Conservation (phyloP, 441 rosid genomes). For the Aleurites moluccanus region DNA sequence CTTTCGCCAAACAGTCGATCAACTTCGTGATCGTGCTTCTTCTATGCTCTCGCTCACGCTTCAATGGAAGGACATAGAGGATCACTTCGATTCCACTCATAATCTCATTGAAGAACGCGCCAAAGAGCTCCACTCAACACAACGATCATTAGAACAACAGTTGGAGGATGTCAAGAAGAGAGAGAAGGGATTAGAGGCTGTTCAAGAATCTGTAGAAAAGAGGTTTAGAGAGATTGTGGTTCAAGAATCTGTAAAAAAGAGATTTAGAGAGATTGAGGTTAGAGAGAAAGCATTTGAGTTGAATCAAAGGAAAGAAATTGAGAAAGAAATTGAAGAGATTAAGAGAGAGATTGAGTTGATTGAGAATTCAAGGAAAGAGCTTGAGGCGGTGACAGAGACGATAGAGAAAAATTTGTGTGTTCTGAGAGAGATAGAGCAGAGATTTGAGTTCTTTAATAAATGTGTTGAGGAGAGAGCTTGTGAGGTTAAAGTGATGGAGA, state of each 20-base stretch:
- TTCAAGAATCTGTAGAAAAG: not conserved
- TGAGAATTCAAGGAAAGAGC: not conserved
- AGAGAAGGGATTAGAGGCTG: not conserved
- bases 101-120: slow-evolving; percentile 12
- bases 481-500: not conserved
- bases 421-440: slow-evolving; percentile 12
- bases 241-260: not conserved
- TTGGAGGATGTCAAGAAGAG: not conserved
- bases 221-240: slow-evolving; percentile 1
- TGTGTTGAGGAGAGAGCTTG: not conserved
- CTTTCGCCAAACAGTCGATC: slow-evolving; percentile 13
- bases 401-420: not conserved
- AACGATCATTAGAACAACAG: not conserved
- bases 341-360: not conserved
- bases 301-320: not conserved
- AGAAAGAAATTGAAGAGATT: not conserved
- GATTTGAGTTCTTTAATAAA: not conserved
- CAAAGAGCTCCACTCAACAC: not conserved
- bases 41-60: slow-evolving; percentile 16
- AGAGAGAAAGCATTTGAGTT: not conserved
- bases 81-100: slow-evolving; percentile 7
- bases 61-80: slow-evolving; percentile 31
- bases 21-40: slow-evolving; percentile 17
- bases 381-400: not conserved
- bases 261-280: not conserved